Percentiles rank a stretch among this genome's conserved stretches.
phyloP scores from a whole-genome alignment of 2,329 filamentous ascomycete genomes.

The Lachnellula hyalina region DNA sequence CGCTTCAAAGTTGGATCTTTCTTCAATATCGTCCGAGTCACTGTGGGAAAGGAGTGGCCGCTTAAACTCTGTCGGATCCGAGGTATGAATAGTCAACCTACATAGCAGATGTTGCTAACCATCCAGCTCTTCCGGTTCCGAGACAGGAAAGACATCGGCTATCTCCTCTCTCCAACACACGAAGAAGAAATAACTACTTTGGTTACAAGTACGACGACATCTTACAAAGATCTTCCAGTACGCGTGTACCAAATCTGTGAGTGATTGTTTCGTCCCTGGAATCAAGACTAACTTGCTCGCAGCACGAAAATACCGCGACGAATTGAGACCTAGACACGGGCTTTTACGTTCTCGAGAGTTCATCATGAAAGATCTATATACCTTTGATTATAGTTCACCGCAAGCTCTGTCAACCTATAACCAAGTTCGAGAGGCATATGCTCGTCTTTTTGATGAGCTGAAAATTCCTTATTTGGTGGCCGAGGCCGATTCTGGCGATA shows the following conservation, averaged over 20 bases:
- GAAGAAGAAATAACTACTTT: conserved; percentile 92
- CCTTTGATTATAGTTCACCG: conserved; percentile 68
- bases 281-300: conserved; percentile 2
- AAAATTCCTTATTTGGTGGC: conserved; percentile 80
- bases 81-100: conserved; percentile 45
- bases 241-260: conserved; percentile 84
- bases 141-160: conserved; percentile 70
- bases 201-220: conserved; percentile 66
- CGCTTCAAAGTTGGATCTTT: conserved; percentile 76
- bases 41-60: conserved; percentile 83
- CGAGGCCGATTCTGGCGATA: conserved; percentile 89
- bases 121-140: conserved; percentile 68
- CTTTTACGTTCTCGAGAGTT: conserved; percentile 87
- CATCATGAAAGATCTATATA: conserved; percentile 97
- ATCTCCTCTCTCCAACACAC: conserved; percentile 85
- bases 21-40: conserved; percentile 77
- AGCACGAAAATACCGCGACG: conserved; percentile 93
- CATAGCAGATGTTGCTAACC: conserved; percentile 5
- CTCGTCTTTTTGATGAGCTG: conserved; percentile 72
- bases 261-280: conserved; percentile 22
- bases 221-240: conserved; percentile 81
- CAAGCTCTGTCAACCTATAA: conserved; percentile 77
- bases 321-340: conserved; percentile 81
- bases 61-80: conserved; percentile 63
- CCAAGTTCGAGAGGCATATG: conserved; percentile 68